These are phyloP conservation scores for Coemansia sp. DNA, from an alignment of 192 early-diverging fungal genomes.

Conservation along the genomic window DNA sequence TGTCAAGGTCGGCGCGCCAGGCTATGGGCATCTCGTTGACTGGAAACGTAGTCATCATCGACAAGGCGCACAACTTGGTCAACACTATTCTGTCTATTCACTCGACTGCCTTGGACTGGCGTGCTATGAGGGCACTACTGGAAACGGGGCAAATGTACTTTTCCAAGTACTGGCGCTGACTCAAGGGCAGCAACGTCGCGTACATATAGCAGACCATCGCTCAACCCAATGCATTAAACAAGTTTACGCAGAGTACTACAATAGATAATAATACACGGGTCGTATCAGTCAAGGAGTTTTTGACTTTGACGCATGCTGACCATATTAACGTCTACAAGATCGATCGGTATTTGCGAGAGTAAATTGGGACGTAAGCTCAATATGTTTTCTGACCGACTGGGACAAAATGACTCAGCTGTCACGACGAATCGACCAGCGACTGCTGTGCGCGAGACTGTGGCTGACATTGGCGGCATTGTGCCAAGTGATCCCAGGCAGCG, in stretches of 20 bases:
- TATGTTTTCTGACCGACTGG: conserved; percentile 43
- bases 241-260: conserved; percentile 36
- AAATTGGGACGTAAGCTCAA: conserved; percentile 63
- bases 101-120: conserved; percentile 60
- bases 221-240: conserved; percentile 61
- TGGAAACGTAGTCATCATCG: conserved; percentile 16
- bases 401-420: not conserved
- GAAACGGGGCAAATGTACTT: conserved; percentile 70
- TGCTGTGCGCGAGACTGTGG: not conserved
- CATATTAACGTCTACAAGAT: conserved; percentile 86
- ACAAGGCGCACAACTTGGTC: conserved; percentile 79
- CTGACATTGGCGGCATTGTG: conserved; percentile 67
- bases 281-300: conserved; percentile 68
- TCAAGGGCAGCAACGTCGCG: conserved; percentile 72
- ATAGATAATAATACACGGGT: conserved; percentile 17
- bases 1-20: too few species aligned
- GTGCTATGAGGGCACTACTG: conserved; percentile 57
- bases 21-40: too few species aligned
- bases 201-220: conserved; percentile 77
- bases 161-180: conserved; percentile 64
- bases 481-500: conserved; percentile 76
- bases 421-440: not conserved
- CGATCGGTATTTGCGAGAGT: conserved; percentile 67
- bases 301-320: conserved; percentile 68
- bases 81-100: conserved; percentile 76